Evolutionary conservation across 768 basidiomycete genomes (phyloP), one percentile per base, ranked within the genome.

Genomic region (Tylopilus balloui): DNA sequence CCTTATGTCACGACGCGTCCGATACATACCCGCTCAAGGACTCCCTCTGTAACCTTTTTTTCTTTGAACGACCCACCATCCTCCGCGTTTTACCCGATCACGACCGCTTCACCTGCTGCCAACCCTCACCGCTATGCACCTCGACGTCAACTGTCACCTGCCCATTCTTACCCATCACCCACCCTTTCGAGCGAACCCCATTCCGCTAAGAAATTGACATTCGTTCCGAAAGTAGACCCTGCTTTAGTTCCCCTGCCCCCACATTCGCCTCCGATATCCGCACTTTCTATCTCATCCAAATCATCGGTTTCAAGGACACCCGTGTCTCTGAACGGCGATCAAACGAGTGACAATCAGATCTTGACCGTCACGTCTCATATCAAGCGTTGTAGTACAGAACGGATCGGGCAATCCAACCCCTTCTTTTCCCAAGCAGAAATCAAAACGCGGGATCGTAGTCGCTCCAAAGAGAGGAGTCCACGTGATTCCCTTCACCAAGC

Each of bases 201-300:
- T 27, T 14, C 53, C 19, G 36, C 54, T 21, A 56, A 54, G 39
- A 68, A 52, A 43, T 27, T 14, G 3, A 25, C 55, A 14, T 40
- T 51, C 6, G 35, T 41, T 19, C 43, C 62, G 25, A 80, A 73
- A 54, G 73, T 80, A 24, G 84, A 85, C 53, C 79, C 82, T 9
- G 58, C 73, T 14, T 68, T 71, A 1, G 74, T 83, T 50, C 82
- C 83, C n/a, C 65, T 83, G 4, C 81, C 84, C 3, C 78, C 84
- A 2, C 73, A 81, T 51, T 89, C 88, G 2, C 88, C 88, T 13
- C 83, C 87, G 1, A 70, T 74, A 24, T 90, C 88, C 19, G 73
- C 82, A 0, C 55, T 89, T 14, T 91, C 88, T 1, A 78, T 83
- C 56, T 89, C 88, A n/a, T 88, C 88, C 4, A 79, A 71, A n/a